Evolutionary conservation across 805 yeast species (phyloP), one percentile per base, ranked within the genome.

Genomic region (Metschnikowia anglica): DNA sequence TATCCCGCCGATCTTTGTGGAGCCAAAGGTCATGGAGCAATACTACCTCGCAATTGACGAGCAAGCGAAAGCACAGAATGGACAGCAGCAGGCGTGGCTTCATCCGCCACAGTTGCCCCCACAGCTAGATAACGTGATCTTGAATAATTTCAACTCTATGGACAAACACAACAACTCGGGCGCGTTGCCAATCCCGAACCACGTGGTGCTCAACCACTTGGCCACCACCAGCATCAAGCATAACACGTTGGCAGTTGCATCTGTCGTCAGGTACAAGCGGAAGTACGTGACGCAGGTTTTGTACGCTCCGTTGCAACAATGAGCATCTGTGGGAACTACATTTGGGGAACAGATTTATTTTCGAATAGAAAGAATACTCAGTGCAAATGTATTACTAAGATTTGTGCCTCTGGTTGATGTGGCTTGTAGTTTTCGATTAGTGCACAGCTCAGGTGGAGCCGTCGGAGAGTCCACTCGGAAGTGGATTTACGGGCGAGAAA

Each of bases 81-180:
- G 81, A 63, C 66, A 77, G 68, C 69, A 79, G 67, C 70, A 82
- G 72, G 75, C 74, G n/a, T 69, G 74, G 75, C 77, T 90, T 40
- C 88, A 95, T 23, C 98, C 99, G 16, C 99, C 99, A 17, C 95
- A 86, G 59, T 73, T 93, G 37, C 99, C 99, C 7, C 99, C 99
- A 8, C 99, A 91, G 63, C 73, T 93, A 47, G 99, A 93, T 61
- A 85, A 85, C 56, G 98, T 93, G 43, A 89, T 93, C 42, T 74
- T 91, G 58, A 91, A 91, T 68, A 81, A 82, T 52, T 84, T 66
- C 57, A 69, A 67, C 52, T 76, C 70, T 18, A 58, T 55, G 54
- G 88, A 83, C 53, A 77, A 73, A 53, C 89, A 85, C 56, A 91
- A 89, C 61, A 86, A 85, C 54, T 78, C 87, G 28, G 95, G 96